These are phyloP conservation scores for Acer negundo DNA, from an alignment of 345 rosid genomes.

Conservation along the genomic window DNA sequence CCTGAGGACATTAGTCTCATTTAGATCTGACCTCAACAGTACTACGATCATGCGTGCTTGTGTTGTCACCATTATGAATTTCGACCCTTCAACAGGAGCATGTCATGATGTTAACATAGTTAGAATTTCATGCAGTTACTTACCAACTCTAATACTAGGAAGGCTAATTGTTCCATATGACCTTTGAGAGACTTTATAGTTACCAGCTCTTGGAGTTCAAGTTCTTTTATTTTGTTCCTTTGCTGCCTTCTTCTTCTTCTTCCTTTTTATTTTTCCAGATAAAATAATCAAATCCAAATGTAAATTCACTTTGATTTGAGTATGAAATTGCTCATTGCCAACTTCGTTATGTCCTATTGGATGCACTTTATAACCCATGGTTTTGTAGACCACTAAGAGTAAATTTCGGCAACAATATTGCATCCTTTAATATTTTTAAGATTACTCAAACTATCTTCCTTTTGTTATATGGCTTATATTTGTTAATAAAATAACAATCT, in stretches of 20 bases:
- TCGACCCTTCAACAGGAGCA: background rate
- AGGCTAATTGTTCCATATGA: background rate
- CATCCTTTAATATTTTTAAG: background rate
- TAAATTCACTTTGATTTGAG: background rate
- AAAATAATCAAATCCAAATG: background rate
- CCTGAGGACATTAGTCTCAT: background rate
- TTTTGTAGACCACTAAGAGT: background rate
- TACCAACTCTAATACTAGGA: background rate
- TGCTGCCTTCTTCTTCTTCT: background rate
- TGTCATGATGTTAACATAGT: background rate
- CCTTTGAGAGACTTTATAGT: background rate
- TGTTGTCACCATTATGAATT: background rate
- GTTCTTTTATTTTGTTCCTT: background rate
- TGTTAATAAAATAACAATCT: background rate
- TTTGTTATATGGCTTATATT: slow-evolving; percentile 8
- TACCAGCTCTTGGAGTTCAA: background rate
- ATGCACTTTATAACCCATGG: background rate
- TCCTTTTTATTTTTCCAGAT: background rate
- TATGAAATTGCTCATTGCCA: background rate
- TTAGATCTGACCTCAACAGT: background rate
- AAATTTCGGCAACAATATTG: slow-evolving; percentile 1
- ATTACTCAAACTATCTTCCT: background rate
- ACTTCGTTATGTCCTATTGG: slow-evolving; percentile 8
- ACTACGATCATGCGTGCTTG: background rate
- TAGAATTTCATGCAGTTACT: background rate